These are phyloP conservation scores for Phytophthora tentaculata DNA, from an alignment of 352 stramenopile genomes.

Conservation along the genomic window DNA sequence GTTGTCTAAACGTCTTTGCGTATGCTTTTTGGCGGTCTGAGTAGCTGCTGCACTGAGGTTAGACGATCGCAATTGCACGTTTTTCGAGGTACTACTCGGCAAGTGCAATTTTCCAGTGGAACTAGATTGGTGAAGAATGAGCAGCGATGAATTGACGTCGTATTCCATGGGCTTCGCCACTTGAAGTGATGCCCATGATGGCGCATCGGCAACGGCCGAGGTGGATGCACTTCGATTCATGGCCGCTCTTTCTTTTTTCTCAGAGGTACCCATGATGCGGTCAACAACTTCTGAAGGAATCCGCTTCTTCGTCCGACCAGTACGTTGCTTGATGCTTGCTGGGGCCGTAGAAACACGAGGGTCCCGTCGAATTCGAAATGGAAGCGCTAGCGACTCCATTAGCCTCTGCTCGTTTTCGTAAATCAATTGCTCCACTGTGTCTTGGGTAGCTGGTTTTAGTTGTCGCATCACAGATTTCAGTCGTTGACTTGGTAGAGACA, in stretches of 20 bases:
- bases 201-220: constrained; percentile 25
- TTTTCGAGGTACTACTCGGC: constrained; percentile 29
- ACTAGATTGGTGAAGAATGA: constrained; percentile 57
- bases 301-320: constrained; percentile 19
- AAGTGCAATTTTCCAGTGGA: constrained; percentile 37
- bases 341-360: constrained; percentile 24
- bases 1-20: constrained; percentile 50
- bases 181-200: constrained; percentile 61
- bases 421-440: constrained; percentile 42
- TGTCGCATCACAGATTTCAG: constrained; percentile 61
- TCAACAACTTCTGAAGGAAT: constrained; percentile 21
- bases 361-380: constrained; percentile 31
- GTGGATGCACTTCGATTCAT: constrained; percentile 39
- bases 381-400: constrained; percentile 33
- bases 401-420: constrained; percentile 48
- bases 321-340: constrained; percentile 9
- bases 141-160: constrained; percentile 63
- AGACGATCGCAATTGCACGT: constrained; percentile 17
- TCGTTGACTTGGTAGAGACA: constrained; percentile 56
- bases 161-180: constrained; percentile 56
- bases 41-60: constrained; percentile 36
- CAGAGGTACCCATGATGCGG: constrained; percentile 26
- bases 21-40: constrained; percentile 58
- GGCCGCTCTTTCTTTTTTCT: constrained; percentile 13
- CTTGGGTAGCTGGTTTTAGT: constrained; percentile 36